Percentiles rank a stretch among this genome's conserved stretches.
Evolutionary conservation across 148 eudicot genomes (phyloP).

Genomic region (Linanthus parryae): DNA sequence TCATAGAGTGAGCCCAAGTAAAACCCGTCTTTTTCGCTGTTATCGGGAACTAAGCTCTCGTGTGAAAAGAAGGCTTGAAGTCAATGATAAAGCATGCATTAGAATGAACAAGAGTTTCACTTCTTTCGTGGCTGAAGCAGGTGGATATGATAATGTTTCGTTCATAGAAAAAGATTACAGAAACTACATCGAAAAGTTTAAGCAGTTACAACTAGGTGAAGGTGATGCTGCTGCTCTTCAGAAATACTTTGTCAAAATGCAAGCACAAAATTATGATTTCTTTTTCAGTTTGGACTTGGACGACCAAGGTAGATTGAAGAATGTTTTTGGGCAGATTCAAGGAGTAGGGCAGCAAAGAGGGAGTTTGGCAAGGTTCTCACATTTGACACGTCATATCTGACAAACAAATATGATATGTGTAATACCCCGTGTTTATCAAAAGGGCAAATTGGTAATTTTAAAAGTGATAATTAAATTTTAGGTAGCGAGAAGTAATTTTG

Average conservation of each 20-base stretch:
- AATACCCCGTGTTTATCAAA: too few species aligned
- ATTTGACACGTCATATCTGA: background rate
- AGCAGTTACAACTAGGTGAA: background rate
- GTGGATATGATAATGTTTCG: background rate
- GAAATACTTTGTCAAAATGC: background rate
- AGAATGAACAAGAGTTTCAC: background rate
- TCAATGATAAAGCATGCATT: background rate
- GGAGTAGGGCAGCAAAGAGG: background rate
- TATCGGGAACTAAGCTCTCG: background rate
- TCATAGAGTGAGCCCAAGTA: background rate
- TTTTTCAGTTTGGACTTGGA: background rate
- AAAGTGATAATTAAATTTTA: too few species aligned
- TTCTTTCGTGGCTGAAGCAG: background rate
- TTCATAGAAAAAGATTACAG: background rate
- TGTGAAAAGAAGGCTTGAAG: background rate
- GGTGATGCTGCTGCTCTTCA: background rate
- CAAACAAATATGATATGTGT: background rate
- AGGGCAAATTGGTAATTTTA: too few species aligned
- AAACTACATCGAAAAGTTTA: background rate
- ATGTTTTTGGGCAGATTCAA: slow-evolving; percentile 1
- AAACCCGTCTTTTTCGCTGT: background rate
- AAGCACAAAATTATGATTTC: background rate
- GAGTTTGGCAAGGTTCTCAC: background rate
- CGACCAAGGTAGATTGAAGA: background rate
- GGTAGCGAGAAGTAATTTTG: too few species aligned